A percentile compares a stretch with the other conserved stretches of the same genome.
phyloP scores from a whole-genome alignment of 2,329 filamentous ascomycete genomes.

The Gremmenia infestans region DNA sequence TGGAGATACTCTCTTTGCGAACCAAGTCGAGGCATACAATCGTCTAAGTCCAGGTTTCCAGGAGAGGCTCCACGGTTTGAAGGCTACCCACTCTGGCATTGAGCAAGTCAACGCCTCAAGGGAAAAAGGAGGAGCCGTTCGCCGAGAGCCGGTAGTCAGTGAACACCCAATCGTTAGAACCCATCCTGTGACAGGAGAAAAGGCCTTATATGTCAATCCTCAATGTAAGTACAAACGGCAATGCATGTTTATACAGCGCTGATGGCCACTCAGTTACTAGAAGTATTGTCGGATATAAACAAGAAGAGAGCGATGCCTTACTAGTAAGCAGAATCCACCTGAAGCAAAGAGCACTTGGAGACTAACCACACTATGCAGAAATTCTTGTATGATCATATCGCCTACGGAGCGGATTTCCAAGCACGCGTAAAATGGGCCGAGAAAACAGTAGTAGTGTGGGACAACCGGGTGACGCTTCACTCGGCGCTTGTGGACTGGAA shows the following conservation, averaged over 20 bases:
- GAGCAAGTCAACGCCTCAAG: slow-evolving; percentile 72
- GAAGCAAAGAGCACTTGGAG: not conserved
- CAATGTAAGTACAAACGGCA: slow-evolving; percentile 55
- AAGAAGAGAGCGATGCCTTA: slow-evolving; percentile 76
- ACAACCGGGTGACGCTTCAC: slow-evolving; percentile 76
- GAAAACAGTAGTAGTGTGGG: slow-evolving; percentile 81
- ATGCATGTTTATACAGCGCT: not conserved
- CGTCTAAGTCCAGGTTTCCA: slow-evolving; percentile 75
- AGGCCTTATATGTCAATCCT: slow-evolving; percentile 76
- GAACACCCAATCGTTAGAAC: slow-evolving; percentile 76
- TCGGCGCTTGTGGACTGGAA: slow-evolving; percentile 80
- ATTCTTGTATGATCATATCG: slow-evolving; percentile 73
- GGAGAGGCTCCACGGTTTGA: slow-evolving; percentile 73
- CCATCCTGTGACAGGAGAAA: slow-evolving; percentile 78
- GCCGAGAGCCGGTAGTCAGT: slow-evolving; percentile 69
- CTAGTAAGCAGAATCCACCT: slow-evolving; percentile 35
- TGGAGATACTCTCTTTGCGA: slow-evolving; percentile 79
- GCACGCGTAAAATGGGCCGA: slow-evolving; percentile 71
- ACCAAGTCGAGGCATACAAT: slow-evolving; percentile 75
- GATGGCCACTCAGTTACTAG: slow-evolving; percentile 58
- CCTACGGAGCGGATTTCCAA: slow-evolving; percentile 67
- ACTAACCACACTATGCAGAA: slow-evolving; percentile 68
- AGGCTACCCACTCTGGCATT: slow-evolving; percentile 73
- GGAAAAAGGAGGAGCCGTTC: slow-evolving; percentile 63
- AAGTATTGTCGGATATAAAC: slow-evolving; percentile 76